These are phyloP conservation scores for Pyrenula massariospora DNA, from an alignment of 495 filamentous ascomycete genomes.

Conservation along the genomic window DNA sequence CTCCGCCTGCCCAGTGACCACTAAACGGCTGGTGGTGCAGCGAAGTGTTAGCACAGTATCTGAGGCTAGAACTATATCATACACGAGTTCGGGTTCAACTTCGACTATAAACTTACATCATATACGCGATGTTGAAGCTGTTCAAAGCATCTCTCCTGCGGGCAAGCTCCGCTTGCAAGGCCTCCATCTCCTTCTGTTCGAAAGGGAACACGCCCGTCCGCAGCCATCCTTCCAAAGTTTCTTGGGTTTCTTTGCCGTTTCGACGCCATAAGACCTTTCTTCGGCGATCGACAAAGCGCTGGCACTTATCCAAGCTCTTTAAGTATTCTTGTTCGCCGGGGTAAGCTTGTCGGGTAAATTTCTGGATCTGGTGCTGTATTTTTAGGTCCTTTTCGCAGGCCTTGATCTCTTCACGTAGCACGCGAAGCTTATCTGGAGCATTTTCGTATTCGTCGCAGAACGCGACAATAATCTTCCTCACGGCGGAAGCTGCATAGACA, in stretches of 20 bases:
- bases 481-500: neutral
- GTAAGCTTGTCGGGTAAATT: neutral
- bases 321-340: neutral
- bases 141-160: neutral
- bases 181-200: neutral
- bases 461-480: neutral
- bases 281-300: neutral
- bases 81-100: neutral
- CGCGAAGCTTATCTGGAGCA: neutral
- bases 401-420: neutral
- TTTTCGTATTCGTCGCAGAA: neutral
- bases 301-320: neutral
- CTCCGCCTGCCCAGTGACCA: neutral
- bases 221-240: neutral
- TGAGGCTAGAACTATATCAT: neutral
- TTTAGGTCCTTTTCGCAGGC: neutral
- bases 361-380: neutral
- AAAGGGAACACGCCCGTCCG: neutral
- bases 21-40: neutral
- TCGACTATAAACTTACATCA: neutral
- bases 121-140: neutral
- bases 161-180: neutral
- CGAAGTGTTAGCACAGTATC: neutral
- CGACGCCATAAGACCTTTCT: neutral
- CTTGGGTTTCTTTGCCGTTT: neutral